Evolutionary conservation across 257 asterid species (phyloP), one percentile per base, ranked within the genome.

Genomic region (Nicotiana tomentosiformis): DNA sequence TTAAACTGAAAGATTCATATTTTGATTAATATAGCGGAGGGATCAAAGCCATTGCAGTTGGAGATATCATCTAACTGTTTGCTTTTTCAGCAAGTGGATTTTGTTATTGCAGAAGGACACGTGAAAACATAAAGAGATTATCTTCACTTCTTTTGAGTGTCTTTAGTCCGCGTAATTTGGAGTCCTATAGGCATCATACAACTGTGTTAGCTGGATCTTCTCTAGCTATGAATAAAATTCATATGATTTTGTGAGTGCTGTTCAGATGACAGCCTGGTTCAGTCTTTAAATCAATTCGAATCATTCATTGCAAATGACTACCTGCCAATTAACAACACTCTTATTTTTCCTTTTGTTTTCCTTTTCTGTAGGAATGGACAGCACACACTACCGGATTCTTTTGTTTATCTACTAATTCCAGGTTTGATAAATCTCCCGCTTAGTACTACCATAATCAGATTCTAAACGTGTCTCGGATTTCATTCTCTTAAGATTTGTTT

Each of bases 331-430:
- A 58, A 35, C 7, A 18, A 56, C 69, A 18, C 12, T 56, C 15
- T 55, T 57, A 30, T 26, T 33, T 67, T 64, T 3, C n/a, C 0
- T 14, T 81, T 77, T 37, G 30, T 43, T 51, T 26, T 23, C 78
- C 49, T 79, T 81, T 35, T 83, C 69, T 82, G 68, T 85, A 95
- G 99, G 97, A 89, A 92, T n/a, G 98, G 98, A 87, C 84, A 85
- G 87, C 99, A 95, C 90, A 80, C 81, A 49, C 90, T 95, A 76
- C 98, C 98, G 0, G 94, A 94, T 89, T 91, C 94, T 12, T 94
- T 88, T 81, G 94, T 95, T 83, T 95, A 94, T 90, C 92, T 95
- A 84, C 93, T 95, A 86, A 93, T 95, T 86, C 99, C 99, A 89
- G 99, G 99, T 94, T 81, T 66, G 62, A 67, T 76, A 69, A 65